Evolutionary conservation across 2,329 filamentous ascomycete species (phyloP), one percentile per base, ranked within the genome.

Genomic region (Mycocentrospora acerina): DNA sequence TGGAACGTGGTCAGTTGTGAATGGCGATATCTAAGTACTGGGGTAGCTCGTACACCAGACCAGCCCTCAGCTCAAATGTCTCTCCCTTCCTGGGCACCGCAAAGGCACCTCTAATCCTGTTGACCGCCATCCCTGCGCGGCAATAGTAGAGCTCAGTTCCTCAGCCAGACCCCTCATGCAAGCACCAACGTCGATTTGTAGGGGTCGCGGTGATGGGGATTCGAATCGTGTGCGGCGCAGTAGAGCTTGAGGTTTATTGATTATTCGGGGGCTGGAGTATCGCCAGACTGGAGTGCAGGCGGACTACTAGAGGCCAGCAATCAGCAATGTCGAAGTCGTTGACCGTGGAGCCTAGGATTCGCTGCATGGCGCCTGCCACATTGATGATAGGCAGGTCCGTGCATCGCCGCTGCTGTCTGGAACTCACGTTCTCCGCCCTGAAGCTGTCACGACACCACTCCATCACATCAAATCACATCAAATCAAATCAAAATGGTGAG

Each of bases 31-130:
- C 33, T 35, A 26, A 31, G n/a, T 34, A 22, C 34, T 24, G 9
- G 40, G 35, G 29, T 24, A 16, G 19, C 18, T 43, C 60, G 46
- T 78, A 81, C 73, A 84, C 93, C 68, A 98, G 77, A 26, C 93
- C 93, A 50, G 91, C 89, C 68, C 93, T 86, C 71, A 98, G 75
- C 77, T 98, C 93, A 68, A 95, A 97, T 12, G 93, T 98, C 75
- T 98, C 93, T 69, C 93, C 93, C 76, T 98, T 98, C 64, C 86
- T 83, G 59, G 93, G 93, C 68, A 84, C 85, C 68, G 88, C 85
- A 70, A 98, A 95, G 62, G 91, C 93, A 71, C 87, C 90, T 68
- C 87, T 84, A 70, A 98, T 93, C 70, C 91, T 86, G 75, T 93
- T 97, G 69, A 97, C 91, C 66, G 93, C 91, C 89, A 95, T 95